These are phyloP conservation scores for Trametes cinnabarina DNA, from an alignment of 768 basidiomycete genomes.

Conservation along the genomic window DNA sequence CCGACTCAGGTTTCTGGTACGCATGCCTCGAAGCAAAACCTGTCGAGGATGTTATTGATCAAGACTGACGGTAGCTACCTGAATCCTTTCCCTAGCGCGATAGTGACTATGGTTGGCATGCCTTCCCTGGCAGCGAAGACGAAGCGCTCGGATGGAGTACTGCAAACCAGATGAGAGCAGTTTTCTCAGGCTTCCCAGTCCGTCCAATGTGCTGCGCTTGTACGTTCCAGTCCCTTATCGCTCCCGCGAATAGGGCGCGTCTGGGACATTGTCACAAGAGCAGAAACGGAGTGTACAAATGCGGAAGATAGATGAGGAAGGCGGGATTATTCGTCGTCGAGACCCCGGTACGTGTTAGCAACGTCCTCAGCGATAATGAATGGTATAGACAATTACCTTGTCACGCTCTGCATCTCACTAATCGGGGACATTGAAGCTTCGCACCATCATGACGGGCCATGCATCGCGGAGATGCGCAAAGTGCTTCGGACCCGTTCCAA, in stretches of 20 bases:
- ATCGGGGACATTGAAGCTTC: not conserved
- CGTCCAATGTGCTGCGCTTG: not conserved
- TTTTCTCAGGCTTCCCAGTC: not conserved
- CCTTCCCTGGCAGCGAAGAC: not conserved
- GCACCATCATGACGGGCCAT: not conserved
- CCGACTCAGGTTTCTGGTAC: too few relatives aligned
- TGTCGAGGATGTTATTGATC: not conserved
- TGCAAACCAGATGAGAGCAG: not conserved
- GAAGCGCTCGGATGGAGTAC: not conserved
- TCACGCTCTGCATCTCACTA: not conserved
- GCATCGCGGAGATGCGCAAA: slow-evolving; percentile 5
- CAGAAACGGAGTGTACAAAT: not conserved
- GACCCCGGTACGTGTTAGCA: not conserved
- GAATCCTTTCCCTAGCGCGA: not conserved
- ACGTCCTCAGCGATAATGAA: not conserved
- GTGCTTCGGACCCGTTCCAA: slow-evolving; percentile 6
- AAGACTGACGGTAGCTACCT: not conserved
- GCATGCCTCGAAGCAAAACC: too few relatives aligned
- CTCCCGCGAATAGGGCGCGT: not conserved
- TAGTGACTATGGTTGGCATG: not conserved
- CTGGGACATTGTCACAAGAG: not conserved
- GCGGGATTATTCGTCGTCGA: not conserved
- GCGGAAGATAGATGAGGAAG: not conserved
- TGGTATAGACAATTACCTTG: not conserved
- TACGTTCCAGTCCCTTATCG: slow-evolving; percentile 2